These are phyloP conservation scores for Aquilaria agallochum DNA, from an alignment of 441 rosid genomes.

Conservation along the genomic window DNA sequence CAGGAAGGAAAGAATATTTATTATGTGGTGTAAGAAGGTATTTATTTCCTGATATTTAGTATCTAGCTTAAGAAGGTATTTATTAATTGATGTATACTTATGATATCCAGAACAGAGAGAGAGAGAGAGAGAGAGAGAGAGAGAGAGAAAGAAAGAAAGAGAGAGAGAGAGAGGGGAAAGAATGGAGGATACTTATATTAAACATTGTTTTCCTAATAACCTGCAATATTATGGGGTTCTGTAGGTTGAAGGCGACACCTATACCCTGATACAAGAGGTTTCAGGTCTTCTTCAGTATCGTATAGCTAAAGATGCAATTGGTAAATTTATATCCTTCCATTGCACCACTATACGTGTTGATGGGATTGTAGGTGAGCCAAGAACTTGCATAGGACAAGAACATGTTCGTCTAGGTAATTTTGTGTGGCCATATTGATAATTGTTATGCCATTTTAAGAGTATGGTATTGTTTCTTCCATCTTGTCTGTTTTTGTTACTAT, in stretches of 20 bases:
- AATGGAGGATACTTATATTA: not conserved
- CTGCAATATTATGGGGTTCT: constrained; percentile 11
- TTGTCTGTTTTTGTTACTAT: too few relatives aligned
- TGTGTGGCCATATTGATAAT: not conserved
- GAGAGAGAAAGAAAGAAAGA: not conserved
- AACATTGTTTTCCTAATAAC: constrained; percentile 6
- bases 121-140: not conserved
- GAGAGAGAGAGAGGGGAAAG: too few relatives aligned
- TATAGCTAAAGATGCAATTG: constrained; percentile 73
- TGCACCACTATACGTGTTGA: constrained; percentile 94
- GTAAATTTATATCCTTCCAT: constrained; percentile 85
- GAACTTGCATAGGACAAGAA: constrained; percentile 87
- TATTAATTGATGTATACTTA: too few relatives aligned
- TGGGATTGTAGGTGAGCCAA: constrained; percentile 77
- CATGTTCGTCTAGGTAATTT: constrained; percentile 83
- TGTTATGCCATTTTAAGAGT: too few relatives aligned
- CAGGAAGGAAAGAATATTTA: too few relatives aligned
- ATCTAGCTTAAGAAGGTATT: too few relatives aligned
- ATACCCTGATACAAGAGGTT: constrained; percentile 57
- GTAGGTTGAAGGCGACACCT: constrained; percentile 71
- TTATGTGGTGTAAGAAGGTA: too few relatives aligned
- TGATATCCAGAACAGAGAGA: not conserved
- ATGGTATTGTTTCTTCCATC: too few relatives aligned
- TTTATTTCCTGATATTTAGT: too few relatives aligned
- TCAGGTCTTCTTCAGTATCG: constrained; percentile 82